Evolutionary conservation across 441 rosid species (phyloP).

Genomic region (Flueggea neowawraea): DNA sequence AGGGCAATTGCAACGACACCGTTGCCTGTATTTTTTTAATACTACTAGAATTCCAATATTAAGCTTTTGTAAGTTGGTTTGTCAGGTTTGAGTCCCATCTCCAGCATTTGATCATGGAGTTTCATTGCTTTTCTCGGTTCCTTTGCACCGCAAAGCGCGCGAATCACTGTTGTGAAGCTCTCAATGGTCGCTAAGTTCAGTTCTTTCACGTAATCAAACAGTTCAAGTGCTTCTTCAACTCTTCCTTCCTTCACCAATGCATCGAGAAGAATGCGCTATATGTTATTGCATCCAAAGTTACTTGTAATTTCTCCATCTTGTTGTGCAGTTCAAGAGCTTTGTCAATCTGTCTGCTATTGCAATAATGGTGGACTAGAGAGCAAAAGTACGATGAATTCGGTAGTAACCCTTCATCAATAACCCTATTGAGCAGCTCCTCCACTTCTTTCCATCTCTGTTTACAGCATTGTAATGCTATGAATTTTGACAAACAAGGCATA

Average conservation of each 20-base stretch:
- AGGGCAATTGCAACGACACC: no score
- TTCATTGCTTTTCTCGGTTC: slow-evolving; percentile 67
- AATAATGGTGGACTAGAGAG: slow-evolving; percentile 46
- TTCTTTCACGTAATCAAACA: slow-evolving; percentile 52
- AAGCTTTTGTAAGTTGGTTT: slow-evolving; percentile 47
- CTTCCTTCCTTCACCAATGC: slow-evolving; percentile 33
- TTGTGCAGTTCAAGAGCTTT: slow-evolving; percentile 54
- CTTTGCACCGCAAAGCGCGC: slow-evolving; percentile 42
- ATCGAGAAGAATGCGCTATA: slow-evolving; percentile 47
- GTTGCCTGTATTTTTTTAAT: neutral
- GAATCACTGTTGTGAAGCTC: slow-evolving; percentile 48
- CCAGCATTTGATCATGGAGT: slow-evolving; percentile 70
- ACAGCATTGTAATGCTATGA: slow-evolving; percentile 36
- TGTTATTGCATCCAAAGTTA: slow-evolving; percentile 41
- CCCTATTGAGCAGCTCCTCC: slow-evolving; percentile 47
- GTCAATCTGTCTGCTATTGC: slow-evolving; percentile 37
- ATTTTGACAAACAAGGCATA: slow-evolving; percentile 35
- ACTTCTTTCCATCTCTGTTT: slow-evolving; percentile 49
- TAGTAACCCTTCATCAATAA: slow-evolving; percentile 43
- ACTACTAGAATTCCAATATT: slow-evolving; percentile 33
- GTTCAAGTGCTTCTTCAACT: slow-evolving; percentile 39
- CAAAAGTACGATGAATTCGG: slow-evolving; percentile 45
- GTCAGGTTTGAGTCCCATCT: slow-evolving; percentile 61
- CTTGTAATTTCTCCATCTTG: slow-evolving; percentile 43
- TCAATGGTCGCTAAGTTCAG: slow-evolving; percentile 27